A percentile compares a stretch with the other conserved stretches of the same genome.
Conservation (phyloP, 108 stramenopile species). For the Discostella stelligeroides region DNA sequence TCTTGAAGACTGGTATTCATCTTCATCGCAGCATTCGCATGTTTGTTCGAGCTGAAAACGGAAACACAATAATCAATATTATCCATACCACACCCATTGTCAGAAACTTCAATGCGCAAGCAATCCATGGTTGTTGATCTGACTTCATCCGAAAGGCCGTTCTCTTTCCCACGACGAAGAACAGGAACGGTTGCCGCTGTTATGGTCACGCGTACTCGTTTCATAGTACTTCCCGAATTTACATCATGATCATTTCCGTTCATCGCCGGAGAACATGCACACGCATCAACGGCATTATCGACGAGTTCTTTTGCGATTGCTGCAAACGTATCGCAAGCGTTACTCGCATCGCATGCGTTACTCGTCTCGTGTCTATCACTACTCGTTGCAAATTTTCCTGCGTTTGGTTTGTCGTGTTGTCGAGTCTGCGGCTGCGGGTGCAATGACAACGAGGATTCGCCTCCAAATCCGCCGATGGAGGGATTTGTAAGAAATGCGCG, state of each 20-base stretch:
- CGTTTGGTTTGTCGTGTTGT: constrained; percentile 1
- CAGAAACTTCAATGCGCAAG: constrained; percentile 72
- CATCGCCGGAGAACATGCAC: constrained; percentile 33
- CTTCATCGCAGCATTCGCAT: constrained; percentile 5
- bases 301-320: constrained; percentile 90
- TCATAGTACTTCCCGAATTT: constrained; percentile 16
- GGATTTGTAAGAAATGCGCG: constrained; percentile 82
- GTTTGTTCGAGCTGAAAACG: constrained; percentile 78
- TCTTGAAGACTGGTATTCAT: constrained; percentile 2
- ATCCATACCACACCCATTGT: constrained; percentile 86
- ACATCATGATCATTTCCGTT: constrained; percentile 12
- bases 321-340: constrained; percentile 73
- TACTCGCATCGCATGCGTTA: neutral
- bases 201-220: constrained; percentile 55
- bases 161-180: constrained; percentile 5
- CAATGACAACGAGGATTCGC: constrained; percentile 38
- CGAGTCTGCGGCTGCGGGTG: neutral
- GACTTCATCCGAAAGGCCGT: neutral
- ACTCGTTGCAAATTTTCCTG: too few relatives aligned
- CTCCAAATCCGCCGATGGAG: constrained; percentile 83
- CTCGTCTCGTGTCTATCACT: too few relatives aligned
- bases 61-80: constrained; percentile 81
- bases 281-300: constrained; percentile 90
- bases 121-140: constrained; percentile 22
- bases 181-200: constrained; percentile 15